Percentiles rank a stretch among this genome's conserved stretches.
Evolutionary conservation across 2,329 filamentous ascomycete genomes (phyloP).

Genomic region (Beauveria brongniartii): DNA sequence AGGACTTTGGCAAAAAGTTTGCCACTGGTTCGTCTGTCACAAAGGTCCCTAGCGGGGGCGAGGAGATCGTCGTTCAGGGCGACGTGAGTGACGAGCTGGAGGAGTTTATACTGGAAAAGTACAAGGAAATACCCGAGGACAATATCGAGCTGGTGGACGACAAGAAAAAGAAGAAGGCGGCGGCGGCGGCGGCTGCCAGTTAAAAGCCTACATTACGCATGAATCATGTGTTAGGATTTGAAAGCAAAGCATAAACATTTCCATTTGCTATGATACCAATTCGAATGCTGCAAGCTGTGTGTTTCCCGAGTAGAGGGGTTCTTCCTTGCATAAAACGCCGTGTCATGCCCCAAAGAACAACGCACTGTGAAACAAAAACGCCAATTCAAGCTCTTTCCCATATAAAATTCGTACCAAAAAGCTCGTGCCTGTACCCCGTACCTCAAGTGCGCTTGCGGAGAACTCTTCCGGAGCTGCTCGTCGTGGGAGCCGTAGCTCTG

Average conservation of each 20-base stretch:
- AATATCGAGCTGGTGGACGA: slow-evolving; percentile 94
- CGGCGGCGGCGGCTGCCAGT: slow-evolving; percentile 16
- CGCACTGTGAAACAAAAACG: slow-evolving; percentile 3
- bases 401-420: slow-evolving; percentile 5
- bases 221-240: not conserved
- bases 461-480: slow-evolving; percentile 42
- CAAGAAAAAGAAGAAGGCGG: slow-evolving; percentile 70
- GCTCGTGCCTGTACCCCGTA: not conserved
- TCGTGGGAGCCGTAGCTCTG: slow-evolving; percentile 32
- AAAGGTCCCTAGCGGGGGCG: slow-evolving; percentile 74
- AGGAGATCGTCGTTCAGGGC: slow-evolving; percentile 97
- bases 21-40: slow-evolving; percentile 90
- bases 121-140: slow-evolving; percentile 84
- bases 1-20: slow-evolving; percentile 98
- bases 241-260: slow-evolving; percentile 3
- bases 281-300: slow-evolving; percentile 1
- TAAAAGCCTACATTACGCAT: not conserved
- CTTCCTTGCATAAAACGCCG: slow-evolving; percentile 1
- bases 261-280: slow-evolving; percentile 4
- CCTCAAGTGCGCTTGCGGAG: slow-evolving; percentile 43
- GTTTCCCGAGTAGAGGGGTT: not conserved
- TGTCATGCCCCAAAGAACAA: slow-evolving; percentile 2
- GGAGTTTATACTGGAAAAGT: slow-evolving; percentile 83
- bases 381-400: slow-evolving; percentile 5
- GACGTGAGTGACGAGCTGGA: slow-evolving; percentile 92